Evolutionary conservation across 441 rosid species (phyloP), one percentile per base, ranked within the genome.

Genomic region (Populus tomentosa): DNA sequence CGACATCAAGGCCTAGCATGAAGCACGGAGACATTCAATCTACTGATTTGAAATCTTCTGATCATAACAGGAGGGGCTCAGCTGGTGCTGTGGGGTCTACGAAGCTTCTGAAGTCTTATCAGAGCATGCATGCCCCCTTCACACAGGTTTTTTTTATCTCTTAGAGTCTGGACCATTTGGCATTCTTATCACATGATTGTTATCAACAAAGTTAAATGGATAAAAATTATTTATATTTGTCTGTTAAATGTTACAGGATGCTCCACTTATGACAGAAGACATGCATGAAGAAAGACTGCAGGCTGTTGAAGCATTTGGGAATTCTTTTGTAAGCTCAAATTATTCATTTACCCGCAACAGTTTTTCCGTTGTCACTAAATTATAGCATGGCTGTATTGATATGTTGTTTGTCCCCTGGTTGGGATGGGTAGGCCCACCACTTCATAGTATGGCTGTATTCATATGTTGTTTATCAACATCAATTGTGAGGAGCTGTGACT

Each of bases 241-340:
- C 32, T 64, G 38, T 62, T n/a, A 75, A 78, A 74, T 70, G 78
- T 80, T 76, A 32, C 83, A 97, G 99, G 95, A 90, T 80, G 91
- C 94, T 36, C 97, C 95, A 20, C 95, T 91, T 78, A 93, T 97
- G 99, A 94, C 99, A 40, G 99, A 94, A 85, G 99, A 94, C 87
- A 94, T 97, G 98, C 99, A 97, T 85, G 99, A 94, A 91, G 99
- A 97, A 81, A 89, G 99, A 76, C 88, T 93, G 70, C 95, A 81
- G 80, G 97, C 97, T 73, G 98, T 97, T 69, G 97, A 97, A 85
- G 95, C 93, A 76, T 84, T 82, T 79, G 89, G 95, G 69, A 92
- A 88, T 88, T 91, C 98, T 78, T 90, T 89, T 84, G 98, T 97
- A 89, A 91, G 97, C 81, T 73, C 78, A 77, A 73, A 67, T 74